Conservation (phyloP, 352 stramenopile genomes). For the Phytophthora crassamura region DNA sequence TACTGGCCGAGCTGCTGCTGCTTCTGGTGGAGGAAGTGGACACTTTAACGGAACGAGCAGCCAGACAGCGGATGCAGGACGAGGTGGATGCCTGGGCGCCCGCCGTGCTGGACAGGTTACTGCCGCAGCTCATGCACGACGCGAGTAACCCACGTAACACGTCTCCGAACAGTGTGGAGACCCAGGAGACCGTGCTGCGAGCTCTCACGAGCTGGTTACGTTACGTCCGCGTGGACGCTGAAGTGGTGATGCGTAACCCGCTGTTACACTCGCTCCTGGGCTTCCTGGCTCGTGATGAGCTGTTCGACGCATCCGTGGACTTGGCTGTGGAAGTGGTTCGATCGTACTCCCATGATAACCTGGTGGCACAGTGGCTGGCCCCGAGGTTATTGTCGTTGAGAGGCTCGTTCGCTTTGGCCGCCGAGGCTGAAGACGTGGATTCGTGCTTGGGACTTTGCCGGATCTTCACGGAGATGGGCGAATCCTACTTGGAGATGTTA, state of each 20-base stretch:
- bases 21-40: constrained; percentile 74
- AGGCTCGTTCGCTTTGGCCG: constrained; percentile 56
- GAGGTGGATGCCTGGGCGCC: constrained; percentile 71
- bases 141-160: constrained; percentile 29
- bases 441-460: constrained; percentile 80
- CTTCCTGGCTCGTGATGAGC: constrained; percentile 73
- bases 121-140: constrained; percentile 84
- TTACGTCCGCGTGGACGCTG: constrained; percentile 50
- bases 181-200: constrained; percentile 65
- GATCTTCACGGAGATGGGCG: constrained; percentile 92
- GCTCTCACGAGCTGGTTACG: constrained; percentile 72
- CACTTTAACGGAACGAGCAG: constrained; percentile 53
- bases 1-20: constrained; percentile 68
- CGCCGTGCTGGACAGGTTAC: constrained; percentile 61
- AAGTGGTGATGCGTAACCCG: constrained; percentile 63
- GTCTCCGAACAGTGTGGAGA: constrained; percentile 38
- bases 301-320: constrained; percentile 88
- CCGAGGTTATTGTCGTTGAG: constrained; percentile 77
- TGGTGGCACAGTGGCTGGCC: constrained; percentile 81
- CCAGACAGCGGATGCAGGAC: constrained; percentile 58
- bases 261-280: constrained; percentile 70
- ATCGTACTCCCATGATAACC: constrained; percentile 57
- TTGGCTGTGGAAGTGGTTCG: constrained; percentile 82
- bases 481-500: constrained; percentile 85
- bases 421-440: constrained; percentile 73